Evolutionary conservation across 208 protist species (phyloP), one percentile per base, ranked within the genome.

Genomic region (Wallacemonas collosoma): DNA sequence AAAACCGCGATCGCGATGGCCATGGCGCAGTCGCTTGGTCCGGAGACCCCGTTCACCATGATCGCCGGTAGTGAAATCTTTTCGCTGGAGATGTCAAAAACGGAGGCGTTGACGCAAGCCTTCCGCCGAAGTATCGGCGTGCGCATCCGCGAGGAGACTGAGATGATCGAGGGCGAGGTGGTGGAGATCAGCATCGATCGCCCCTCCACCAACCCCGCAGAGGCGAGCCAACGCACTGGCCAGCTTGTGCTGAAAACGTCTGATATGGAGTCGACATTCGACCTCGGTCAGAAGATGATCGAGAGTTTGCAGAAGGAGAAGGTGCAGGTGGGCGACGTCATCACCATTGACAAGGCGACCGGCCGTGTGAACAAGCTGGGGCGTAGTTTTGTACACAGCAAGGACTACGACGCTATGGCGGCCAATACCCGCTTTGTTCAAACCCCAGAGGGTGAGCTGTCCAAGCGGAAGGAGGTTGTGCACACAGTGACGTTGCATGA

Each of bases 211-310:
- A 95, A 97, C 79, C 93, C 93, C 35, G 92, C 93, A 4, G 88
- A 95, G 81, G 76, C 80, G 14, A 91, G 84, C 65, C 82, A 92
- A 12, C 99, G 99, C 75, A 98, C 93, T 38, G 99, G 99, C 48
- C 98, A 99, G 80, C 86, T 99, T n/a, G 99, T 98, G 41, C 84
- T 99, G 1, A 99, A 99, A 87, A 99, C 99, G 36, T 99, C 99
- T 5, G 99, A 99, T 68, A 99, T 99, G 99, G 99, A 99, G 83
- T 99, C 99, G 1, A 91, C 98, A 12, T 99, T 99, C 86, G 99
- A 99, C 78, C 88, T 99, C 7, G 99, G 99, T n/a, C 82, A 93
- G 58, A 99, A 99, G 85, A 99, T 99, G 99, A 99, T 99, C 78
- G 99, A 99, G 39, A 89, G 93, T 60, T 87, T 99, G 40, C 94